Conservation (phyloP, 805 yeast genomes). For the Hanseniaspora thailandica region DNA sequence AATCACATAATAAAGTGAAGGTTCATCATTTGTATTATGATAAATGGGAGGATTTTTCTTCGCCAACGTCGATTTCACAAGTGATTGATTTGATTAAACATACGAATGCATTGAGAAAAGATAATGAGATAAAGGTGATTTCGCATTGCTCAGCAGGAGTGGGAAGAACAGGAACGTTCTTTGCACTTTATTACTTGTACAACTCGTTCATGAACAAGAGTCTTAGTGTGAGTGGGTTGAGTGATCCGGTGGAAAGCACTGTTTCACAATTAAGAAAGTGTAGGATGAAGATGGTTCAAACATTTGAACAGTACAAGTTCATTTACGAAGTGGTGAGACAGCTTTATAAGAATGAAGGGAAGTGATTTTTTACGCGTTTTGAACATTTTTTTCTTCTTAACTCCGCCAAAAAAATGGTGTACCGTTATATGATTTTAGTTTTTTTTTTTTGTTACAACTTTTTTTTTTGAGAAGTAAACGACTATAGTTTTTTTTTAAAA, state of each 20-base stretch:
- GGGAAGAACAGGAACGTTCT: conserved; percentile 87
- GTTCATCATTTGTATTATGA: conserved; percentile 59
- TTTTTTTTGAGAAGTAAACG: background rate
- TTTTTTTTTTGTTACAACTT: background rate
- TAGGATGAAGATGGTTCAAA: conserved; percentile 30
- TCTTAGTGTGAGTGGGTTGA: conserved; percentile 8
- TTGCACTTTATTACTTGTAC: conserved; percentile 35
- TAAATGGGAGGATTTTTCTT: conserved; percentile 77
- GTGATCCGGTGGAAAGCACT: conserved; percentile 27
- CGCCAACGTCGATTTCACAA: conserved; percentile 35
- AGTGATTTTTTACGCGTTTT: no score
- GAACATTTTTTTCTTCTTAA: no score
- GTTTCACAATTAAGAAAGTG: conserved; percentile 27
- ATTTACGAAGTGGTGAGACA: conserved; percentile 28
- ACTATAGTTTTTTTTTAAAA: no score
- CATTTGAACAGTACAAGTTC: conserved; percentile 26
- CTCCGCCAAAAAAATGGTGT: no score
- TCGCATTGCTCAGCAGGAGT: conserved; percentile 97
- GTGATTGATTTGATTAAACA: conserved; percentile 26
- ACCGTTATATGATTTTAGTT: no score
- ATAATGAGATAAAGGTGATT: conserved; percentile 40
- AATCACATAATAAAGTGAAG: conserved; percentile 16
- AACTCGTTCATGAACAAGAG: conserved; percentile 20
- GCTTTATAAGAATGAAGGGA: conserved; percentile 2
- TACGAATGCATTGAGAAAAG: conserved; percentile 24